Conservation (phyloP, 768 basidiomycete species). For the Kwoniella dendrophila region DNA sequence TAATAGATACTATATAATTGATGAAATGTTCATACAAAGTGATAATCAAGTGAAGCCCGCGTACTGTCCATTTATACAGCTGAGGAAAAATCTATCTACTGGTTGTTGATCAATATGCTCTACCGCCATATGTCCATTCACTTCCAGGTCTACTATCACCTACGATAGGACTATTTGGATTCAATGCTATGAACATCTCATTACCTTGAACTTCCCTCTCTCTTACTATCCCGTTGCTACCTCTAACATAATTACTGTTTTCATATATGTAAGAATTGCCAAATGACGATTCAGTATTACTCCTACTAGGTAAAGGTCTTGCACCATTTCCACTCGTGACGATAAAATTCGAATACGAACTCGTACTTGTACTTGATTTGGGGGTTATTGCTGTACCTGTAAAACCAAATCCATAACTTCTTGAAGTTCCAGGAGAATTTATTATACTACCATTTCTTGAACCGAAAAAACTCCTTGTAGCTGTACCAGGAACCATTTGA, state of each 20-base stretch:
- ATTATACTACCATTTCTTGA: too few species aligned
- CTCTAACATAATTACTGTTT: not conserved
- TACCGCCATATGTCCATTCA: conserved; percentile 8
- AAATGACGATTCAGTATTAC: not conserved
- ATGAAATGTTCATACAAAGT: too few species aligned
- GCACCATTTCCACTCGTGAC: not conserved
- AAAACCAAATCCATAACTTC: too few species aligned
- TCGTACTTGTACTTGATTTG: not conserved
- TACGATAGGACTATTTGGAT: conserved; percentile 44
- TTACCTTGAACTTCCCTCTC: not conserved
- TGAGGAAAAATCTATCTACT: too few species aligned
- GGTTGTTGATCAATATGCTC: not conserved
- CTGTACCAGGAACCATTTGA: conserved; percentile 10
- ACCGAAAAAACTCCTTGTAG: conserved; percentile 12
- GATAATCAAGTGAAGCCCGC: not conserved
- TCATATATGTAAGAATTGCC: not conserved
- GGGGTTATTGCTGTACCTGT: too few species aligned
- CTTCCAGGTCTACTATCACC: conserved; percentile 26
- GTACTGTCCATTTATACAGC: too few species aligned
- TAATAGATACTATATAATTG: too few species aligned
- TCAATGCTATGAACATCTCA: conserved; percentile 40
- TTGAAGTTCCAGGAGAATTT: too few species aligned
- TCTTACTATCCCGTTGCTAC: not conserved
- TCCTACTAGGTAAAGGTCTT: not conserved
- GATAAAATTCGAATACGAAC: not conserved